Conservation (phyloP, 2,329 filamentous ascomycete genomes). For the Phaeoacremonium minimum region DNA sequence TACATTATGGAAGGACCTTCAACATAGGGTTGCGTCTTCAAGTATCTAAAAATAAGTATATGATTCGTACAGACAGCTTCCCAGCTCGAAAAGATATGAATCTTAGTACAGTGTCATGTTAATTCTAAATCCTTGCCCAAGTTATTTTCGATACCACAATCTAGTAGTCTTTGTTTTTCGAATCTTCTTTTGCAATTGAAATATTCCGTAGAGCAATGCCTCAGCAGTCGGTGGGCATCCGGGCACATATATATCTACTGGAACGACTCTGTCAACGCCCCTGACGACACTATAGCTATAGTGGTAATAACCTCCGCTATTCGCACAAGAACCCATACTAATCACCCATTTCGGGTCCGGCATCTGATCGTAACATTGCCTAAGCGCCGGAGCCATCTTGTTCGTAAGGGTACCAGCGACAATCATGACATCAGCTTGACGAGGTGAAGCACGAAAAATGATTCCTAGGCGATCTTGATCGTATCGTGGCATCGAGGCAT, state of each 20-base stretch:
- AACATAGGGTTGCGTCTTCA: too few relatives aligned
- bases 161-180: conserved; percentile 26
- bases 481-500: conserved; percentile 79
- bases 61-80: too few relatives aligned
- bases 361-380: conserved; percentile 94
- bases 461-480: conserved; percentile 84
- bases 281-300: conserved; percentile 65
- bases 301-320: conserved; percentile 71
- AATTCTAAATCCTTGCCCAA: too few relatives aligned
- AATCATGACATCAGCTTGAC: conserved; percentile 83
- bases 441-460: conserved; percentile 63
- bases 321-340: conserved; percentile 67
- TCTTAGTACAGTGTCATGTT: too few relatives aligned
- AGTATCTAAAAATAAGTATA: too few relatives aligned
- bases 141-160: conserved; percentile 36
- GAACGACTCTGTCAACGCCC: conserved; percentile 61
- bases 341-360: conserved; percentile 81
- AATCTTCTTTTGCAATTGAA: conserved; percentile 62
- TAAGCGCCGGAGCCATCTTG: conserved; percentile 88
- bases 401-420: conserved; percentile 88
- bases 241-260: conserved; percentile 60
- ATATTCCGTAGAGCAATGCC: conserved; percentile 41
- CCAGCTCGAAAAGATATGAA: too few relatives aligned
- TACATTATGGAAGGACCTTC: too few relatives aligned
- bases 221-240: conserved; percentile 42